These are phyloP conservation scores for Perilla frutescens DNA, from an alignment of 257 asterid species.

Conservation along the genomic window DNA sequence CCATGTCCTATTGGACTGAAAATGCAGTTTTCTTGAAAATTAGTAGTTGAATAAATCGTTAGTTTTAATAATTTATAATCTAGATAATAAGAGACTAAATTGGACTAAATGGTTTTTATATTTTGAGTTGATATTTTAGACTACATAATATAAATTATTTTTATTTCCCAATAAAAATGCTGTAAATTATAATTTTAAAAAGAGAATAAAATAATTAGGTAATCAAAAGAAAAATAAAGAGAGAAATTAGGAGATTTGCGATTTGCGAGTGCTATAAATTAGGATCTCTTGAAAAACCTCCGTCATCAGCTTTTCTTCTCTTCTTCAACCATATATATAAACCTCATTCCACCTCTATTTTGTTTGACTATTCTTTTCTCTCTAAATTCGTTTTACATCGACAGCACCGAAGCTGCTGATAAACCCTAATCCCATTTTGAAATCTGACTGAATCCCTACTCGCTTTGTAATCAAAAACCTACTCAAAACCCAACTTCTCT, in stretches of 20 bases:
- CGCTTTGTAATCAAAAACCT: too few relatives aligned
- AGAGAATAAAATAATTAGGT: not conserved
- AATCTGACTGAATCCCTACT: constrained; percentile 37
- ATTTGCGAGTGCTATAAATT: constrained; percentile 31
- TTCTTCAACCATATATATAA: constrained; percentile 21
- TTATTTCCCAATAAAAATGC: too few relatives aligned
- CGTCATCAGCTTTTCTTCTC: constrained; percentile 16
- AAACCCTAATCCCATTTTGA: constrained; percentile 38
- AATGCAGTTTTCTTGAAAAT: too few relatives aligned
- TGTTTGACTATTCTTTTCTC: not conserved
- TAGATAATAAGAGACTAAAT: too few relatives aligned
- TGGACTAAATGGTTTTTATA: too few relatives aligned
- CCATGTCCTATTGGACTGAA: too few relatives aligned
- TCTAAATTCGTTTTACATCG: not conserved
- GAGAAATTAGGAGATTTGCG: constrained; percentile 3
- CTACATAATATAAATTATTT: too few relatives aligned
- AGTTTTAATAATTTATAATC: too few relatives aligned
- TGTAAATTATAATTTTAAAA: too few relatives aligned
- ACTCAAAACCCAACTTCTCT: constrained; percentile 41
- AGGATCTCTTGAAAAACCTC: constrained; percentile 36
- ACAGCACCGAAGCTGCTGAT: not conserved
- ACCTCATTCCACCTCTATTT: not conserved
- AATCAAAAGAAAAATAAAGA: not conserved
- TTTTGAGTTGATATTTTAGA: too few relatives aligned
- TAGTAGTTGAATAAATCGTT: too few relatives aligned